Percentiles rank a stretch among this genome's conserved stretches.
Evolutionary conservation across 371 early-diverging fungal genomes (phyloP).

Genomic region (Rhizomucor miehei): DNA sequence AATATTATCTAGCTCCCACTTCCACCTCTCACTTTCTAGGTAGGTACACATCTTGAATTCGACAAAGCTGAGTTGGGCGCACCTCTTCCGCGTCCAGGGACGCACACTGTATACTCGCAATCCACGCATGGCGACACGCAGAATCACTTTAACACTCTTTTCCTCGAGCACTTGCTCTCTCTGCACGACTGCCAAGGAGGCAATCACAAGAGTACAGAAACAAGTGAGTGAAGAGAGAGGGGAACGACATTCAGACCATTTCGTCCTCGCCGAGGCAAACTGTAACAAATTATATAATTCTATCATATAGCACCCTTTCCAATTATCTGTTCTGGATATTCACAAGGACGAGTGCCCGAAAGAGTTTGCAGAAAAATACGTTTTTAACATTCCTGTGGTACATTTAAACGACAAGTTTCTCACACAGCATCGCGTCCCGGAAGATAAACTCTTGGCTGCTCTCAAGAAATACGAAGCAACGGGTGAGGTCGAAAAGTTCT

Average conservation of each 20-base stretch:
- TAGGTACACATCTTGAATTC: no score
- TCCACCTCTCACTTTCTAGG: no score
- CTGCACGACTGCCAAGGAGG: constrained; percentile 43
- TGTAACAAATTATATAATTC: no score
- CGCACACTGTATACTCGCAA: no score
- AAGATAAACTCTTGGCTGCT: constrained; percentile 36
- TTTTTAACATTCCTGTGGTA: constrained; percentile 49
- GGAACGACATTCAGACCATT: not conserved
- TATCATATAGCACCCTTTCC: constrained; percentile 40
- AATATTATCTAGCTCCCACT: no score
- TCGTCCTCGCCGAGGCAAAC: not conserved
- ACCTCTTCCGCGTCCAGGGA: no score
- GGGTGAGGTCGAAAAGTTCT: constrained; percentile 23
- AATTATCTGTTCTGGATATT: constrained; percentile 39
- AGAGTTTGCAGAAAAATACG: constrained; percentile 45
- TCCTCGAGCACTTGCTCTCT: constrained; percentile 53
- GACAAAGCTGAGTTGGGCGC: no score
- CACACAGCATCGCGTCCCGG: constrained; percentile 44
- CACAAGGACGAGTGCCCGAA: constrained; percentile 46
- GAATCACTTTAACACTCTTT: constrained; percentile 44
- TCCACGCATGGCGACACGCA: constrained; percentile 37
- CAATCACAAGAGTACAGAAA: constrained; percentile 41
- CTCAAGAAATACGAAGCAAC: constrained; percentile 32
- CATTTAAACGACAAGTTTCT: constrained; percentile 48
- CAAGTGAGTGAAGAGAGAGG: constrained; percentile 23